phyloP scores from a whole-genome alignment of 2,329 filamentous ascomycete species.

The Xylariaceae sp. region DNA sequence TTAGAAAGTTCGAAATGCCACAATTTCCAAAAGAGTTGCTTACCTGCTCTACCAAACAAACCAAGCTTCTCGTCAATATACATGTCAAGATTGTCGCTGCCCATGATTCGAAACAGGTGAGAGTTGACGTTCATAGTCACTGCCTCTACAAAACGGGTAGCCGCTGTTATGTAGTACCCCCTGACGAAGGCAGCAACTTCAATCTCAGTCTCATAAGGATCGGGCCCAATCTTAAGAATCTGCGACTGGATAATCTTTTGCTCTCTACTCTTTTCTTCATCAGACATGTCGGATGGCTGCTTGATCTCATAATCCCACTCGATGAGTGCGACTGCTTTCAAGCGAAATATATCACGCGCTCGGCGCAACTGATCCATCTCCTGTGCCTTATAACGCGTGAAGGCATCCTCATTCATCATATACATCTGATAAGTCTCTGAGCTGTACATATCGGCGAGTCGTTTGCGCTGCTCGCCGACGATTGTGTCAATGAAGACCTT shows the following conservation, averaged over 20 bases:
- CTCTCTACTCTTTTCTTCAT: slow-evolving; percentile 44
- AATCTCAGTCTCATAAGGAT: slow-evolving; percentile 56
- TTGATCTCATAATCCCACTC: slow-evolving; percentile 33
- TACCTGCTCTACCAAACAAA: slow-evolving; percentile 25
- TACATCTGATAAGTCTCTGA: slow-evolving; percentile 53
- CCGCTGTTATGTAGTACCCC: slow-evolving; percentile 64
- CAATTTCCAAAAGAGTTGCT: slow-evolving; percentile 14
- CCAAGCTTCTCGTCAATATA: slow-evolving; percentile 27
- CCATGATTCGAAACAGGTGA: slow-evolving; percentile 26
- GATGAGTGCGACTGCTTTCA: slow-evolving; percentile 36
- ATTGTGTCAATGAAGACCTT: slow-evolving; percentile 40
- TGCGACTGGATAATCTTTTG: slow-evolving; percentile 39
- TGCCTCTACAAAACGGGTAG: slow-evolving; percentile 56
- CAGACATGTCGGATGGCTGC: slow-evolving; percentile 37
- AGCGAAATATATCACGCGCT: slow-evolving; percentile 45
- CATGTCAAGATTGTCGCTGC: slow-evolving; percentile 22
- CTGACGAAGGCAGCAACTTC: slow-evolving; percentile 57
- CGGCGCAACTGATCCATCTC: slow-evolving; percentile 44
- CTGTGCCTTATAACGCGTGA: slow-evolving; percentile 40
- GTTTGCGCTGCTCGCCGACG: slow-evolving; percentile 32
- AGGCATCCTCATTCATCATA: slow-evolving; percentile 49
- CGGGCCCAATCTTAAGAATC: slow-evolving; percentile 45
- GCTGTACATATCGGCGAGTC: slow-evolving; percentile 42
- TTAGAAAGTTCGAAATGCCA: neutral
- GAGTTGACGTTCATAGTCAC: slow-evolving; percentile 33